A percentile compares a stretch with the other conserved stretches of the same genome.
These are phyloP conservation scores for Casuarina cunninghamiana DNA, from an alignment of 306 rosid genomes.

Conservation along the genomic window DNA sequence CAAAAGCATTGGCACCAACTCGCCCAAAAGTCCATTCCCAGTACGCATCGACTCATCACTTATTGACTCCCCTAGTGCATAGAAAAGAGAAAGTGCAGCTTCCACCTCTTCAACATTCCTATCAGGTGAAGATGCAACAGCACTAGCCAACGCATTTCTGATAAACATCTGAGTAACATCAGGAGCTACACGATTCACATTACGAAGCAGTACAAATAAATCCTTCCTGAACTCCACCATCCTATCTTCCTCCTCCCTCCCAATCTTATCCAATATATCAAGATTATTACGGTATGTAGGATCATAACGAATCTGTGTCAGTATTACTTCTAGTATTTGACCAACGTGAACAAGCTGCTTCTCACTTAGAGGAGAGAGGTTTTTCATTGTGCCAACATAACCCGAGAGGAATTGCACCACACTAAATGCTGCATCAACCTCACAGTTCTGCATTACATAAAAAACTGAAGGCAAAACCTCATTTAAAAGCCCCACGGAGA, in stretches of 20 bases:
- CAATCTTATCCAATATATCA: conserved; percentile 75
- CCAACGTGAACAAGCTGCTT: conserved; percentile 70
- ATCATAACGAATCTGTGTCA: conserved; percentile 70
- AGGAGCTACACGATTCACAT: conserved; percentile 69
- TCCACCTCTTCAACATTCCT: conserved; percentile 90
- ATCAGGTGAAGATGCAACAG: conserved; percentile 64
- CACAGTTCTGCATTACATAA: conserved; percentile 70
- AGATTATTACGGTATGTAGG: conserved; percentile 67
- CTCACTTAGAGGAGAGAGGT: conserved; percentile 65
- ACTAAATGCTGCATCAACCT: conserved; percentile 75
- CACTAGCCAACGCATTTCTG: conserved; percentile 60
- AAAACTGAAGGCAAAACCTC: conserved; percentile 89
- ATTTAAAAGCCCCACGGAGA: conserved; percentile 69
- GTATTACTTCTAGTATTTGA: conserved; percentile 85
- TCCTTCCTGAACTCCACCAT: conserved; percentile 90
- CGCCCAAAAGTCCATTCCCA: conserved; percentile 71
- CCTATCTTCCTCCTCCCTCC: conserved; percentile 91
- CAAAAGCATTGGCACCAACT: conserved; percentile 73
- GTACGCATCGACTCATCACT: conserved; percentile 66
- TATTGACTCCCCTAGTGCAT: conserved; percentile 79
- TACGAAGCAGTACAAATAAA: conserved; percentile 67
- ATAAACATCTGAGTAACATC: conserved; percentile 72
- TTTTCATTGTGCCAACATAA: conserved; percentile 76
- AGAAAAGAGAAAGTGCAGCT: conserved; percentile 77
- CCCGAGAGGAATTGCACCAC: conserved; percentile 80